A percentile compares a stretch with the other conserved stretches of the same genome.
Conservation (phyloP, 306 rosid genomes). For the Herpetospermum pedunculosum region DNA sequence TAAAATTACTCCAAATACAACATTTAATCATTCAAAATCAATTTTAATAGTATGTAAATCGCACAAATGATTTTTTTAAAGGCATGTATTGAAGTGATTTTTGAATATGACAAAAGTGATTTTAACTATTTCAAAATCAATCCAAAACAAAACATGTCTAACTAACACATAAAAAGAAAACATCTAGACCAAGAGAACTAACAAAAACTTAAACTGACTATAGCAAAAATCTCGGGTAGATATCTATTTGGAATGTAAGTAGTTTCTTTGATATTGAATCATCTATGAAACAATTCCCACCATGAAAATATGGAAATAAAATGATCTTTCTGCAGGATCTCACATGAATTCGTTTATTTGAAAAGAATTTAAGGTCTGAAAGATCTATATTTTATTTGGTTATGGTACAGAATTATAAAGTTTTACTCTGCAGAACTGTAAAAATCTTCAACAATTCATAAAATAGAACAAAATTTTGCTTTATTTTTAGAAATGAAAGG, state of each 20-base stretch:
- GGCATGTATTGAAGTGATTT: too few species aligned
- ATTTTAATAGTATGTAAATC: too few species aligned
- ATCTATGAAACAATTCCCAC: background rate
- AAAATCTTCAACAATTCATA: background rate
- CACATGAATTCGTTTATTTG: background rate
- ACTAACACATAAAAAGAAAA: too few species aligned
- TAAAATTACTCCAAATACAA: too few species aligned
- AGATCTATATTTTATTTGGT: background rate
- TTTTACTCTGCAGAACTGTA: background rate
- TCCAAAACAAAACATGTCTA: too few species aligned
- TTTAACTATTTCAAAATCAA: too few species aligned
- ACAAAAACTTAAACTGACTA: too few species aligned
- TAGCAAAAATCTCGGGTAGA: background rate
- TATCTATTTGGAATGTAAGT: background rate
- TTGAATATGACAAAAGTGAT: too few species aligned
- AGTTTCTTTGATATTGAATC: background rate
- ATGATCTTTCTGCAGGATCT: background rate
- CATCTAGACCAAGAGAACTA: too few species aligned
- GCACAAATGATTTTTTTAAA: too few species aligned
- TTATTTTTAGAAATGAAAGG: background rate
- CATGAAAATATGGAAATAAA: background rate
- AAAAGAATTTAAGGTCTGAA: background rate
- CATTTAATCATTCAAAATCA: too few species aligned
- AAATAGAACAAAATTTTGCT: background rate
- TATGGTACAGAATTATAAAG: background rate